phyloP scores from a whole-genome alignment of 2,329 filamentous ascomycete genomes.

The Talaromyces sp. region DNA sequence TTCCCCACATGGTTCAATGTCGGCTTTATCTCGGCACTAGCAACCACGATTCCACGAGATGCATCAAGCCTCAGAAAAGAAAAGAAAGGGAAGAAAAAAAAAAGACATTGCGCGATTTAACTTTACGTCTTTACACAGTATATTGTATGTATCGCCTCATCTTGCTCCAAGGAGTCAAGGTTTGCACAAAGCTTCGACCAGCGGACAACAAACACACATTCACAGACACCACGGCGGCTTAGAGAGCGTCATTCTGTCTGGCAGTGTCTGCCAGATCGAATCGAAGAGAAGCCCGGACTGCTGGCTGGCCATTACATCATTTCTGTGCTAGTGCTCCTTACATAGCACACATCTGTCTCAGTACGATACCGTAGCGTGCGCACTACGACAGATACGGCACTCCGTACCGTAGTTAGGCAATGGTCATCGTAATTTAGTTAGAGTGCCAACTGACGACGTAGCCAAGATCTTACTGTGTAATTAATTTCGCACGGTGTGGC shows the following conservation, averaged over 20 bases:
- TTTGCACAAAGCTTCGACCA: background rate
- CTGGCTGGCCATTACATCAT: conserved; percentile 7
- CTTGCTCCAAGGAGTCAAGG: background rate
- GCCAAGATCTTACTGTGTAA: background rate
- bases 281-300: background rate
- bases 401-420: background rate
- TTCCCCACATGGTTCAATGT: conserved; percentile 4
- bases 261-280: background rate
- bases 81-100: background rate
- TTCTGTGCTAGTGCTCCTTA: background rate
- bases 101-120: background rate
- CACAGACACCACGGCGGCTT: background rate
- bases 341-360: background rate
- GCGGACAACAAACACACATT: background rate
- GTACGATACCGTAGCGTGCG: background rate
- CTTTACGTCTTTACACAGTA: background rate
- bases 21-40: conserved; percentile 1
- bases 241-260: background rate
- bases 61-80: background rate
- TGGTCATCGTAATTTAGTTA: background rate
- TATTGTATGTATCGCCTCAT: background rate
- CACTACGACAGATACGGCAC: background rate
- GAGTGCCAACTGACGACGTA: background rate
- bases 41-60: background rate
- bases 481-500: background rate